Evolutionary conservation across 192 early-diverging fungal genomes (phyloP).

Genomic region (Coemansia sp.): DNA sequence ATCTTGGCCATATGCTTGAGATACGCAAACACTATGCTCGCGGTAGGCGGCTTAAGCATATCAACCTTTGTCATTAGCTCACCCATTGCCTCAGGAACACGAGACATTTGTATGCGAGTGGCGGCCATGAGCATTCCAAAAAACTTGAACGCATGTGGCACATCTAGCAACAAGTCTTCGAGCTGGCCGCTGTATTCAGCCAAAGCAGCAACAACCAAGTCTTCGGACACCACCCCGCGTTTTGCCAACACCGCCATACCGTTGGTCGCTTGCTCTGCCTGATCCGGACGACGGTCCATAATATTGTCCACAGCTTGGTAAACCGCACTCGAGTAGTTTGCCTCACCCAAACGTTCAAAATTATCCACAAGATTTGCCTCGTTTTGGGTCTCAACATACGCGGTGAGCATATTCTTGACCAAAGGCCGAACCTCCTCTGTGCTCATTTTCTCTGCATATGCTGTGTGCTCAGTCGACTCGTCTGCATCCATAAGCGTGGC

Average conservation of each 20-base stretch:
- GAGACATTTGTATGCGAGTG: constrained; percentile 34
- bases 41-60: not conserved
- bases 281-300: constrained; percentile 55
- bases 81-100: not conserved
- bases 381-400: not conserved
- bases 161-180: constrained; percentile 67
- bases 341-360: not conserved
- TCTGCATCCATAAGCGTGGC: not conserved
- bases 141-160: constrained; percentile 60
- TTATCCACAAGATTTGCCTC: not conserved
- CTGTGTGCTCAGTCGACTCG: not conserved
- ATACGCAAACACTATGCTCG: not conserved
- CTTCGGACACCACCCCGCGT: constrained; percentile 36
- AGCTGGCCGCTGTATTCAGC: constrained; percentile 52
- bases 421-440: not conserved
- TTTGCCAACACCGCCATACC: not conserved
- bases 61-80: not conserved
- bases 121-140: constrained; percentile 58
- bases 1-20: not conserved
- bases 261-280: constrained; percentile 46
- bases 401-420: not conserved
- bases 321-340: not conserved
- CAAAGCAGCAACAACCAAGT: constrained; percentile 51
- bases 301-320: not conserved
- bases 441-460: not conserved